A percentile compares a stretch with the other conserved stretches of the same genome.
Conservation (phyloP, 305 asterid species). For the Ruellia speciosa region DNA sequence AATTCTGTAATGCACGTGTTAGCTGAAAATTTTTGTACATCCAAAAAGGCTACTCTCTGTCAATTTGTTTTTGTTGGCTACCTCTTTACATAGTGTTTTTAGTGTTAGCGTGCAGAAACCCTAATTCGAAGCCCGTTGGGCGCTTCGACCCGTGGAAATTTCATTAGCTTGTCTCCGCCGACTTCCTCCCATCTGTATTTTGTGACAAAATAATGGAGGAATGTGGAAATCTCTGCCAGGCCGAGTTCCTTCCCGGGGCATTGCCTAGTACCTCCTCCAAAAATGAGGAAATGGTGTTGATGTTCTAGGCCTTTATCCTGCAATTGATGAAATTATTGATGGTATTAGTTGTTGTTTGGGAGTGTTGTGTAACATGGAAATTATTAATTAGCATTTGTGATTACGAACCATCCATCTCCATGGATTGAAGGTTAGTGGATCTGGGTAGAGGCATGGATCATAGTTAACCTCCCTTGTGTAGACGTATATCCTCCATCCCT, state of each 20-base stretch:
- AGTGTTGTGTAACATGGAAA: not conserved
- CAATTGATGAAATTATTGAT: constrained; percentile 18
- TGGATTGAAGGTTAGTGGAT: constrained; percentile 81
- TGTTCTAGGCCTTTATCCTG: constrained; percentile 72
- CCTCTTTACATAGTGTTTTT: constrained; percentile 24
- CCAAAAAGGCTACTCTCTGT: constrained; percentile 25
- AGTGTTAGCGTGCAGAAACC: constrained; percentile 50
- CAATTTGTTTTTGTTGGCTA: constrained; percentile 11
- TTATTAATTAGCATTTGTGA: not conserved
- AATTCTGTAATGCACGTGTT: constrained; percentile 6
- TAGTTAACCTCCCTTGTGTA: constrained; percentile 95
- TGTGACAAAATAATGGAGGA: constrained; percentile 88
- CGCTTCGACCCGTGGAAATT: constrained; percentile 93
- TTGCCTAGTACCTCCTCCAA: constrained; percentile 95
- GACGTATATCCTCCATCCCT: constrained; percentile 97
- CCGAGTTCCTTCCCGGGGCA: constrained; percentile 99
- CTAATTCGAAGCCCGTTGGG: constrained; percentile 76
- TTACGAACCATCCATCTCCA: constrained; percentile 98
- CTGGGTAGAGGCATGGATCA: constrained; percentile 72
- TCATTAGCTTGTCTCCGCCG: constrained; percentile 63
- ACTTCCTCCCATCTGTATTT: constrained; percentile 92
- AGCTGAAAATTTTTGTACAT: constrained; percentile 26
- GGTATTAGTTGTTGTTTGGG: constrained; percentile 4
- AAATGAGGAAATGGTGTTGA: constrained; percentile 65
- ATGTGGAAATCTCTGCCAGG: constrained; percentile 84